These are phyloP conservation scores for Geotrichum siamense DNA, from an alignment of 1,139 yeast species.

Conservation along the genomic window DNA sequence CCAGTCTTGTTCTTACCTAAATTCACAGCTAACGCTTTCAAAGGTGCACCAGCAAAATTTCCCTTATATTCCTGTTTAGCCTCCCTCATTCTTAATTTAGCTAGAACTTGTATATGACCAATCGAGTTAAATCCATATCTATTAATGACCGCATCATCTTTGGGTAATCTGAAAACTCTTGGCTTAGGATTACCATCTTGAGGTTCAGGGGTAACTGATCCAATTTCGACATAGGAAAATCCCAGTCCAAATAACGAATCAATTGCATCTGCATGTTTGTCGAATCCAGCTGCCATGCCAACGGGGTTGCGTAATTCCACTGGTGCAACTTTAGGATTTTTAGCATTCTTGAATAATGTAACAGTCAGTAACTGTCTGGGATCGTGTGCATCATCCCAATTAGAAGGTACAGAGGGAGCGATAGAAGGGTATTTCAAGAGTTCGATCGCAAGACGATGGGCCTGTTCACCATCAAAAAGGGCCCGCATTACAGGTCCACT, in stretches of 20 bases:
- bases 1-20: constrained; percentile 89
- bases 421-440: constrained; percentile 47
- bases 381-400: constrained; percentile 31
- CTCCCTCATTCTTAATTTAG: constrained; percentile 52
- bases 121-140: constrained; percentile 91
- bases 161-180: constrained; percentile 75
- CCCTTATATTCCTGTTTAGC: constrained; percentile 27
- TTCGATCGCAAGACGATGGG: constrained; percentile 70
- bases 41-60: constrained; percentile 51
- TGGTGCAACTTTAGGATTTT: constrained; percentile 29
- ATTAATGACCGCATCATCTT: constrained; percentile 86
- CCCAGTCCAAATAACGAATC: constrained; percentile 74
- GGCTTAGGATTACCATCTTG: constrained; percentile 94
- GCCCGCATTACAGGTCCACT: constrained; percentile 68
- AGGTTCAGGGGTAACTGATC: constrained; percentile 85
- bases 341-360: constrained; percentile 27
- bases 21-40: constrained; percentile 70
- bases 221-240: constrained; percentile 85
- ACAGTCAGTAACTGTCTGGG: constrained; percentile 30
- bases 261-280: constrained; percentile 90
- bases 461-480: constrained; percentile 74
- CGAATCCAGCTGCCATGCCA: constrained; percentile 95
- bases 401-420: constrained; percentile 29
- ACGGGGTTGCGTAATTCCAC: constrained; percentile 58
- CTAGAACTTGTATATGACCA: constrained; percentile 73